Evolutionary conservation across 1,284 basidiomycete species (phyloP), one percentile per base, ranked within the genome.

Genomic region (Phlebopus sp.): DNA sequence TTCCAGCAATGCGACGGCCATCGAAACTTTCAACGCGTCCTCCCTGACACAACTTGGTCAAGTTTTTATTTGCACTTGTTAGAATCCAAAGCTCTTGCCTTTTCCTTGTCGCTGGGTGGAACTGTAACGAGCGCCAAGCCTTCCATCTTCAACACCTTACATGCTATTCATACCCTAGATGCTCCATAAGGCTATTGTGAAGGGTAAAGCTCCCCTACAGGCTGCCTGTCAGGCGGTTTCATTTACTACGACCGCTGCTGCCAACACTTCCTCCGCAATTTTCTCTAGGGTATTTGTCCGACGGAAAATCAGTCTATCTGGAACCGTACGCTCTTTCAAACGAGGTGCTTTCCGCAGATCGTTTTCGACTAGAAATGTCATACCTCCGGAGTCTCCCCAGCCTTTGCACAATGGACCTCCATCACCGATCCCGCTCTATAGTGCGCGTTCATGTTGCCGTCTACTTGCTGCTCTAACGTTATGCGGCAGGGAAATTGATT

Each of bases 231-330:
- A 69, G 55, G 78, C 77, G 51, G 64, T 81, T 21, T 55, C 53
- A 10, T 65, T 60, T 0, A 64, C 65, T 45, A 79, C 77, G 46
- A 72, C 68, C 15, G 78, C 76, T 3, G 76, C 75, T 17, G 73
- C 77, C 17, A 76, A 76, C 18, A 78, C 76, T 0, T 75, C 78
- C 30, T 76, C 74, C 5, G 74, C 73, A 5, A 71, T 81, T 46
- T 77, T 39, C 68, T 76, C 45, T 66, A 76, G 5, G 54, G 80
- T 53, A 50, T 81, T 52, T 59, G 71, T 55, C 60, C 73, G 30
- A 73, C 79, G 46, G 70, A 69, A 59, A 70, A 67, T 56, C 64
- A 72, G 55, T 68, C 66, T 39, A 46, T 79, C 43, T 56, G 67
- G 55, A 55, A 67, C 65, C 0, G 65, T 66, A 4, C 65, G 58